Conservation (phyloP, 192 early-diverging fungal genomes). For the Oehlia diaphana region DNA sequence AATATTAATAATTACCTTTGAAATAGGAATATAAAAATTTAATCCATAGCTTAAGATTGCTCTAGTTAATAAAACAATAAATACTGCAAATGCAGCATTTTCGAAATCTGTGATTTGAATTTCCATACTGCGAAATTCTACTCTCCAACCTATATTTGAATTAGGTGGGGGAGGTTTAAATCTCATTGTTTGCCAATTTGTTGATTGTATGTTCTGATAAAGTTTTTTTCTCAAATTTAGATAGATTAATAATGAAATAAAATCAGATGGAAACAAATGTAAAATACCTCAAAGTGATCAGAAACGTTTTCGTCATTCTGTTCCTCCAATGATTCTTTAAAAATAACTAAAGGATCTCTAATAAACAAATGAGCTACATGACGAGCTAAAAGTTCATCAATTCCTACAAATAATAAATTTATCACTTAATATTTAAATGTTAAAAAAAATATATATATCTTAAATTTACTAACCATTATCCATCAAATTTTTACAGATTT, state of each 20-base stretch:
- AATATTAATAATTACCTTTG: slow-evolving; percentile 60
- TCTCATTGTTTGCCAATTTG: slow-evolving; percentile 99
- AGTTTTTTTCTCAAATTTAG: background rate
- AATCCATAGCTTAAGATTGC: slow-evolving; percentile 85
- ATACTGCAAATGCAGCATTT: slow-evolving; percentile 94
- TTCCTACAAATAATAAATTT: slow-evolving; percentile 28
- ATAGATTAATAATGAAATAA: background rate
- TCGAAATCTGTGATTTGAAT: slow-evolving; percentile 96
- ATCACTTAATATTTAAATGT: background rate
- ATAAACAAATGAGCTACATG: slow-evolving; percentile 98
- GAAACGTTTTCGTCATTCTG: slow-evolving; percentile 80
- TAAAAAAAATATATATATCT: background rate
- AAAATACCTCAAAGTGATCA: slow-evolving; percentile 90
- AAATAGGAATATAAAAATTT: slow-evolving; percentile 96
- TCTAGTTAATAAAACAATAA: slow-evolving; percentile 88
- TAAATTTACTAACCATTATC: slow-evolving; percentile 48
- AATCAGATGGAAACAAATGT: background rate
- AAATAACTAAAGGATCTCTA: slow-evolving; percentile 96
- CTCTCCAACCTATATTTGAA: slow-evolving; percentile 93
- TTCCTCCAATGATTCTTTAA: slow-evolving; percentile 77
- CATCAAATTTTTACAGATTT: slow-evolving; percentile 72
- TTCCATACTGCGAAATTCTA: slow-evolving; percentile 97
- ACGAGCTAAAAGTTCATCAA: slow-evolving; percentile 86
- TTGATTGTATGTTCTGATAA: slow-evolving; percentile 89
- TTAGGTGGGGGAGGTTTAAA: slow-evolving; percentile 97